phyloP scores from a whole-genome alignment of 768 basidiomycete species.

The Candolleomyces efflorescens region DNA sequence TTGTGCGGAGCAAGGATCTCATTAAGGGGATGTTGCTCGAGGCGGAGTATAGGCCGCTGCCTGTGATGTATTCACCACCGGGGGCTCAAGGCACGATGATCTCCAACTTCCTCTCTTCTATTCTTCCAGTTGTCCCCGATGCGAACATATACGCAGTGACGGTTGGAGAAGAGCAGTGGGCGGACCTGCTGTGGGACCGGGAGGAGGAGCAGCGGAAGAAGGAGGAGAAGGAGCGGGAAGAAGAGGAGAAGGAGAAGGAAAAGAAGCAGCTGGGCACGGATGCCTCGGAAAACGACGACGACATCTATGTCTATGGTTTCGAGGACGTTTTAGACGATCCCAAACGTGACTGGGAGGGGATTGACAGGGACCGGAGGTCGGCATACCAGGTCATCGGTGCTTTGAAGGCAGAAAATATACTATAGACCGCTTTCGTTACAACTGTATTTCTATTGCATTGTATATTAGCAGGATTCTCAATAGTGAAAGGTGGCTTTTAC shows the following conservation, averaged over 20 bases:
- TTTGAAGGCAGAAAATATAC: slow-evolving; percentile 64
- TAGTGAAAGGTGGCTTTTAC: too few relatives aligned
- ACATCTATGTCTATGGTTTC: slow-evolving; percentile 60
- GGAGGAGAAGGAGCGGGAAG: slow-evolving; percentile 61
- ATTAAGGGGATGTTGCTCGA: slow-evolving; percentile 84
- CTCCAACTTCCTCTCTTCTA: slow-evolving; percentile 68
- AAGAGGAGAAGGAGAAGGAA: slow-evolving; percentile 16
- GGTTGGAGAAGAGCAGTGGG: slow-evolving; percentile 75
- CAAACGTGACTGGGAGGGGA: slow-evolving; percentile 68
- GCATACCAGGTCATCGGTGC: slow-evolving; percentile 79
- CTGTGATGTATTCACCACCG: slow-evolving; percentile 58
- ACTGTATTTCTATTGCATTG: not conserved
- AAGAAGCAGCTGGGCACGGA: slow-evolving; percentile 6
- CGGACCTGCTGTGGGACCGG: slow-evolving; percentile 73
- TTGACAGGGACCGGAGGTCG: slow-evolving; percentile 74
- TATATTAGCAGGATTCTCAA: too few relatives aligned
- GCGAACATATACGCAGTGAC: slow-evolving; percentile 76
- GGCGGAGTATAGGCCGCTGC: slow-evolving; percentile 82
- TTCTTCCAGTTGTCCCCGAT: slow-evolving; percentile 65
- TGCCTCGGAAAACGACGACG: slow-evolving; percentile 26
- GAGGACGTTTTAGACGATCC: slow-evolving; percentile 44
- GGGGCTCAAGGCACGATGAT: slow-evolving; percentile 72
- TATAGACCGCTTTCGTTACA: slow-evolving; percentile 23
- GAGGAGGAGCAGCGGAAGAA: slow-evolving; percentile 52
- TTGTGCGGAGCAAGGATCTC: slow-evolving; percentile 71